These are phyloP conservation scores for Rhododendron henanense DNA, from an alignment of 148 eudicot species.

Conservation along the genomic window DNA sequence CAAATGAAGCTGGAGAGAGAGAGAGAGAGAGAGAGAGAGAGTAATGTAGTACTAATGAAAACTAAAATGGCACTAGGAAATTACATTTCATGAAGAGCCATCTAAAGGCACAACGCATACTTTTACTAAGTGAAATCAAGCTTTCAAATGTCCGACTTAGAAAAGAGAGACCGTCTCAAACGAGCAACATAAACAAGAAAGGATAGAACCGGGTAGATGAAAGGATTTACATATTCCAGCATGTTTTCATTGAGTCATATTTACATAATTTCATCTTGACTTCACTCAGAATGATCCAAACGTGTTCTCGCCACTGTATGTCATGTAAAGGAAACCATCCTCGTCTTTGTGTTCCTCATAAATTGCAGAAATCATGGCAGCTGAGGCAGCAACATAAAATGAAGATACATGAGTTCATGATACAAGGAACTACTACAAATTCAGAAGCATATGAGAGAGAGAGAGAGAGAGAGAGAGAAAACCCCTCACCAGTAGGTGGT, in stretches of 20 bases:
- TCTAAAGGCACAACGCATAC: background rate
- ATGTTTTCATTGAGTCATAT: slow-evolving; percentile 23
- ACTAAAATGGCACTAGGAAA: background rate
- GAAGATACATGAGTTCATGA: background rate
- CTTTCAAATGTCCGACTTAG: background rate
- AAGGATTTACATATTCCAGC: slow-evolving; percentile 10
- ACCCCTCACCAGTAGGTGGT: slow-evolving; percentile 70
- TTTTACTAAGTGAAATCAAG: background rate
- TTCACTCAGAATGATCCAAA: slow-evolving; percentile 42
- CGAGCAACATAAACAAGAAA: background rate
- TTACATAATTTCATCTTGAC: slow-evolving; percentile 25
- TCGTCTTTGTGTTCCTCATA: slow-evolving; percentile 95
- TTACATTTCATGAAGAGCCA: background rate
- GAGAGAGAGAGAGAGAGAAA: background rate
- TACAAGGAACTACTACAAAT: background rate
- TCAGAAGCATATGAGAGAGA: background rate
- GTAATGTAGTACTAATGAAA: background rate
- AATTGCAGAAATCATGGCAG: slow-evolving; percentile 94
- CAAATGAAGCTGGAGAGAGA: background rate
- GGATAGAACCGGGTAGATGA: background rate
- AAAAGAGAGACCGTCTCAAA: too few relatives aligned
- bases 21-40: background rate
- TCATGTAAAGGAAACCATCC: slow-evolving; percentile 98
- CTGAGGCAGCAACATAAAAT: slow-evolving; percentile 23
- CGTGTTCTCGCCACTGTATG: slow-evolving; percentile 97